Base-by-base conservation (phyloP, 2,329 filamentous ascomycete genomes). In the Fonsecaea pedrosoi region DNA sequence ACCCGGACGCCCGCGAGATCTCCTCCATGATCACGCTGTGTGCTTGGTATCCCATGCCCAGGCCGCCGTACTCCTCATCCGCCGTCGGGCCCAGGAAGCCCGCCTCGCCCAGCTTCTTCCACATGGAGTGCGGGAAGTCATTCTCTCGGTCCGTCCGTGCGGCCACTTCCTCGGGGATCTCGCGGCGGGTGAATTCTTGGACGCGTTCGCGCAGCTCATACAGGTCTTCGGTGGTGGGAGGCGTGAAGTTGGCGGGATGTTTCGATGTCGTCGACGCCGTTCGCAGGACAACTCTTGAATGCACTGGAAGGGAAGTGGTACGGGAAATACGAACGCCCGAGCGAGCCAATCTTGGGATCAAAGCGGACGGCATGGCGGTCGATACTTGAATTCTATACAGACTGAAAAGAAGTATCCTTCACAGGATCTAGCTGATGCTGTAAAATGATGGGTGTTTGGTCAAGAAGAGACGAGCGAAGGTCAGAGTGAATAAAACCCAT, bases 21-120 rank as follows among this genome's bases (percentile, higher is more conserved):
- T 98, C 95, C 80, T 99, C 95, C 88, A 98, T 91, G 54, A 97
- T 92, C 6, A 97, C 84, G 76, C 92, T 96, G 81, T 99, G 95
- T 54, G 95, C 94, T 82, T 98, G 94, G 79, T 98, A 99, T 10
- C 95, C 95, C 88, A 98, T 90, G 1, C 85, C 92, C 54, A 98
- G 80, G 1, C 94, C 95, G 42, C 95, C 95, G 60, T 95, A 92
- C 64, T 92, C 90, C 80, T 97, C 93, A 75, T 97, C 92, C 18
- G 92, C 95, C 8, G 95, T 98, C 74, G 97, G 92, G 66, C 95
- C 95, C 34, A 98, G 85, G 73, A 98, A 90, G 75, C 87, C 95
- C 38, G 95, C 95, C 71, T 93, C 90, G 69, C 95, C 95, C 58
- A 99, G 84, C 81, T 97, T 97, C 78, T 85, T 84, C 95, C 95